Evolutionary conservation across 1,139 yeast genomes (phyloP), one percentile per base, ranked within the genome.

Genomic region (Geotrichum bryndzae): DNA sequence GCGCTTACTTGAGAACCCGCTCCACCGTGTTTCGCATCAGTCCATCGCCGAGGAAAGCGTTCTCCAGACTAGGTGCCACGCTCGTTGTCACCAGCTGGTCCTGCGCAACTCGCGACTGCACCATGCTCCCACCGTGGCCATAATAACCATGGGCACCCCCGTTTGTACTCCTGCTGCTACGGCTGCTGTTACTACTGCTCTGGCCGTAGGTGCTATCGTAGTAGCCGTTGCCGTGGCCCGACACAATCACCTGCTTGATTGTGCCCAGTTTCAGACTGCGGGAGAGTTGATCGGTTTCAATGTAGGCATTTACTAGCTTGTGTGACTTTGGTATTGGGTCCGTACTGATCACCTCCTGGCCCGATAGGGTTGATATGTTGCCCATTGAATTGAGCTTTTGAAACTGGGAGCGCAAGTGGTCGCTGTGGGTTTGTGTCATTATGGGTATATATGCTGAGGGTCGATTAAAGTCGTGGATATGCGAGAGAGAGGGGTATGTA

Each of bases 251-350:
- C 53, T 69, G 68, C 57, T 65, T 64, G 3, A 72, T 61, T 6
- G 68, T 64, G 25, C 76, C 76, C 46, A 73, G 65, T 53, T 72
- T 73, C 41, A 73, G 67, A 18, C 66, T 66, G 54, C 61, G 60
- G 6, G 74, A 70, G 25, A 72, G 65, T 56, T 68, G 69, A 55
- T 72, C 70, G 11, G 70, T 61, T 38, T 66, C 67, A 13, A 66
- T 66, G 61, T 70, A 71, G 25, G 70, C 68, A 15, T 62, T 46
- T n/a, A 68, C 65, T 27, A 64, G 57, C 50, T 63, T 63, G 25
- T 61, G 61, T 38, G 66, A 54, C 54, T 59, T 56, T 10, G 62
- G 38, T 11, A 59, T 55, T 2, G 58, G 52, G 56, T 63, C 60
- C 3, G 68, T 62, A 31, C 65, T 61, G 45, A 67, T 38, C 6